A percentile compares a stretch with the other conserved stretches of the same genome.
Evolutionary conservation across 495 filamentous ascomycete genomes (phyloP).

Genomic region (Neurospora africana): DNA sequence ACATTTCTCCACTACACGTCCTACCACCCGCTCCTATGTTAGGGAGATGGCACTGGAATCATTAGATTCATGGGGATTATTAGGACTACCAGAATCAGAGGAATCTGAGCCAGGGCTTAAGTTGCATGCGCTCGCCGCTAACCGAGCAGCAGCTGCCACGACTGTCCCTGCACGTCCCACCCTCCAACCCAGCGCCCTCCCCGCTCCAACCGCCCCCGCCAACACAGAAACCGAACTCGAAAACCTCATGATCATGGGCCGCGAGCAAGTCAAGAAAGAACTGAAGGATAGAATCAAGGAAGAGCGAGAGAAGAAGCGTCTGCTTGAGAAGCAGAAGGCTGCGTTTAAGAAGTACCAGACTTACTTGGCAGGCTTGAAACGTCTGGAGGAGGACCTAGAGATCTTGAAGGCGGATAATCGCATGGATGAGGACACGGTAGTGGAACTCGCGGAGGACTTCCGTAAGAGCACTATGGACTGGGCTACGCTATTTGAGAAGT

Average conservation of each 20-base stretch:
- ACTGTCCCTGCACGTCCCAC: no score
- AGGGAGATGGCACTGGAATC: no score
- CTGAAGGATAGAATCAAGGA: not conserved
- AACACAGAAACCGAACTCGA: not conserved
- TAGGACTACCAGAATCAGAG: no score
- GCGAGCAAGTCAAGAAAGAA: not conserved
- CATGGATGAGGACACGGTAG: not conserved
- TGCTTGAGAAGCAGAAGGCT: not conserved
- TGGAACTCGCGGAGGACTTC: not conserved
- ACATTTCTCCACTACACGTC: no score
- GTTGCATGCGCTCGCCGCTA: no score
- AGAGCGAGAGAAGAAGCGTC: fast-evolving
- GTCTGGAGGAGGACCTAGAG: not conserved
- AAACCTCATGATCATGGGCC: not conserved
- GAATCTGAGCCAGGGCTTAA: no score
- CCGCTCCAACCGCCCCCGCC: not conserved
- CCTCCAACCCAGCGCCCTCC: not conserved
- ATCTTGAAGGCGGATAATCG: not conserved
- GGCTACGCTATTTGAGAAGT: not conserved
- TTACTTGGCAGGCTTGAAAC: not conserved
- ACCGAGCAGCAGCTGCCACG: no score
- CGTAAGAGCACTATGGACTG: not conserved
- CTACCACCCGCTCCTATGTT: no score
- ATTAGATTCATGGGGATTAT: no score
- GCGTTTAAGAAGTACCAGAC: not conserved